Evolutionary conservation across 192 early-diverging fungal genomes (phyloP).

Genomic region (Allomyces arbusculus): DNA sequence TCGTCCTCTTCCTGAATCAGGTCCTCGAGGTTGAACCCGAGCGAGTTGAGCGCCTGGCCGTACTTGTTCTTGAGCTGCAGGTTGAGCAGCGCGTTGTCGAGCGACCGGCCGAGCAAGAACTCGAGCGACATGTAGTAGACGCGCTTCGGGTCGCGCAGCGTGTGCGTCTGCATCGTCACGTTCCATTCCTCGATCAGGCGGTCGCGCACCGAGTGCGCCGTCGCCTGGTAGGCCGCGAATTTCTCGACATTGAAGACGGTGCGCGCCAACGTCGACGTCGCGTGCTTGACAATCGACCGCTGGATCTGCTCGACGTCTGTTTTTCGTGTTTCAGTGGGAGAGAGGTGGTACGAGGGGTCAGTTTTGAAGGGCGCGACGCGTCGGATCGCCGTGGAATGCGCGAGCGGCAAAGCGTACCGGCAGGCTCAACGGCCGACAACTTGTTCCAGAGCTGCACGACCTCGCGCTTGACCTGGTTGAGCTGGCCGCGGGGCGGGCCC

Average conservation of each 20-base stretch:
- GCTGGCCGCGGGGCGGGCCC: neutral
- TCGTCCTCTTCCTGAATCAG: conserved; percentile 82
- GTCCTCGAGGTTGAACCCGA: conserved; percentile 88
- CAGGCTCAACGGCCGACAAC: neutral
- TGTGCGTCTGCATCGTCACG: conserved; percentile 67
- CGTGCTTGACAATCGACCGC: conserved; percentile 71
- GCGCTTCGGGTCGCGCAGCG: conserved; percentile 65
- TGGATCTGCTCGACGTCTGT: conserved; percentile 53
- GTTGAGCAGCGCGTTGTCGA: conserved; percentile 90
- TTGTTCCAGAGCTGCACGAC: neutral
- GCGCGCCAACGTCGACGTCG: conserved; percentile 74
- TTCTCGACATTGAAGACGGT: conserved; percentile 79
- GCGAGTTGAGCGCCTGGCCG: conserved; percentile 33
- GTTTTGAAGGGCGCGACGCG: neutral
- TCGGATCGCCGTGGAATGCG: neutral
- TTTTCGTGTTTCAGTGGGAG: neutral
- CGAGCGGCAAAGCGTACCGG: neutral
- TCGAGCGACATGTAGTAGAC: conserved; percentile 96
- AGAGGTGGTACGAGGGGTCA: neutral
- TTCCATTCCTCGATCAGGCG: conserved; percentile 87
- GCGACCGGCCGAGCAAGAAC: conserved; percentile 87
- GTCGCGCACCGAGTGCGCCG: conserved; percentile 81
- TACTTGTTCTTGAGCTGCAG: conserved; percentile 64
- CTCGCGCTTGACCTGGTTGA: neutral
- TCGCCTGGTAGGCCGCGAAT: conserved; percentile 77